phyloP scores from a whole-genome alignment of 2,329 filamentous ascomycete genomes.

The Ceratocystis colombiana region DNA sequence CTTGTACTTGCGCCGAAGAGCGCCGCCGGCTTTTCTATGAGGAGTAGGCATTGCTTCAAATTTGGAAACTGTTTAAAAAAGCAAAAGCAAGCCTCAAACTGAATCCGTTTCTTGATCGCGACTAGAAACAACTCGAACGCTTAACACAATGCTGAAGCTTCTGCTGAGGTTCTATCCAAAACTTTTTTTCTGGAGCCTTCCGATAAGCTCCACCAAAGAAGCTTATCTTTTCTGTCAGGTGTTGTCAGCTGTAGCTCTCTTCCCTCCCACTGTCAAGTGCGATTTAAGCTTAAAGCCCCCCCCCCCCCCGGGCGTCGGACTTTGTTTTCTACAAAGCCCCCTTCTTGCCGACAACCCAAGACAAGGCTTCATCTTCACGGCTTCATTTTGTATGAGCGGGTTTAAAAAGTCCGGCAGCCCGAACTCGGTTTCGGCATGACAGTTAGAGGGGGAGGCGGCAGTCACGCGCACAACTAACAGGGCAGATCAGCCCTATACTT shows the following conservation, averaged over 20 bases:
- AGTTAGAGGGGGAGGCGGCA: background rate
- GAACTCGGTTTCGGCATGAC: background rate
- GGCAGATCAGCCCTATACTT: background rate
- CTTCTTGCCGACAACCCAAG: background rate
- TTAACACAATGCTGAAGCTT: background rate
- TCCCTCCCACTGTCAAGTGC: background rate
- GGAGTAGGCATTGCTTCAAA: slow-evolving; percentile 17
- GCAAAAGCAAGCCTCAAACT: too few species aligned
- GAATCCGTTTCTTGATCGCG: background rate
- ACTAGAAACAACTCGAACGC: background rate
- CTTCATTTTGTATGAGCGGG: background rate
- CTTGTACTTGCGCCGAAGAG: slow-evolving; percentile 24
- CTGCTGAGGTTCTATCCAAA: slow-evolving; percentile 6
- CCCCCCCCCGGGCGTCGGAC: background rate
- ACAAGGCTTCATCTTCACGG: background rate
- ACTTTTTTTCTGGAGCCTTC: slow-evolving; percentile 24
- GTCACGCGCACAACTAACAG: background rate
- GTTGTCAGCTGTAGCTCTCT: background rate
- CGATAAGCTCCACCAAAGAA: slow-evolving; percentile 24
- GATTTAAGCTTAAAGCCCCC: slow-evolving; percentile 10
- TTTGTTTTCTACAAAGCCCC: background rate
- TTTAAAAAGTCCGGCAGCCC: slow-evolving; percentile 10
- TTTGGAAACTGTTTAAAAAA: background rate
- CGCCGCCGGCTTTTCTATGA: slow-evolving; percentile 18
- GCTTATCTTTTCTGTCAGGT: slow-evolving; percentile 10